Evolutionary conservation across 1,139 yeast genomes (phyloP).

Genomic region (Blastobotrys petasosporus): DNA sequence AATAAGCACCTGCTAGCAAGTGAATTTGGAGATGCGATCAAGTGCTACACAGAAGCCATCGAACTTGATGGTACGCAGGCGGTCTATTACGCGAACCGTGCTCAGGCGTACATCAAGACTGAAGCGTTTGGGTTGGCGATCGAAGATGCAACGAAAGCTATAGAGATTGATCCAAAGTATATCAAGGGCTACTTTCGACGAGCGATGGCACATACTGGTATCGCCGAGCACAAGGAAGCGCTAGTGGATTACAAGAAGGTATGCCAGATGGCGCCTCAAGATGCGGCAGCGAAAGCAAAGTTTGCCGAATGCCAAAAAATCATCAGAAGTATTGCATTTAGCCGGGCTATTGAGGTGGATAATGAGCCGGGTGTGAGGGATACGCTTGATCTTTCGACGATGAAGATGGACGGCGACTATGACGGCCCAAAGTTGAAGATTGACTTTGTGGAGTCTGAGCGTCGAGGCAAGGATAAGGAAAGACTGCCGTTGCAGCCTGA

Average conservation of each 20-base stretch:
- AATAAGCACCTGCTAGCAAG: slow-evolving; percentile 63
- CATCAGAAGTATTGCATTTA: slow-evolving; percentile 73
- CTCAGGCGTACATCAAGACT: slow-evolving; percentile 79
- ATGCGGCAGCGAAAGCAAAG: slow-evolving; percentile 59
- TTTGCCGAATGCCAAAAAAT: slow-evolving; percentile 60
- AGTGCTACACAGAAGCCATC: slow-evolving; percentile 71
- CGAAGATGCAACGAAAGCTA: slow-evolving; percentile 66
- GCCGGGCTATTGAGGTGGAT: slow-evolving; percentile 76
- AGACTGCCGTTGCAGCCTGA: slow-evolving; percentile 8
- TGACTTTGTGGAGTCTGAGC: slow-evolving; percentile 25
- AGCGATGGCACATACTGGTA: slow-evolving; percentile 76
- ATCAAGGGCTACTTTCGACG: slow-evolving; percentile 76
- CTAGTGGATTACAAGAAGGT: slow-evolving; percentile 62
- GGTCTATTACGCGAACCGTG: slow-evolving; percentile 77
- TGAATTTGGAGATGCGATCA: slow-evolving; percentile 61
- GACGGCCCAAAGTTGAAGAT: slow-evolving; percentile 57
- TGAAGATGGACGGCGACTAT: slow-evolving; percentile 54
- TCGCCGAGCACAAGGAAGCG: slow-evolving; percentile 71
- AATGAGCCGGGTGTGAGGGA: slow-evolving; percentile 43
- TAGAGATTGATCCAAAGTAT: slow-evolving; percentile 60
- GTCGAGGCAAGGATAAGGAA: slow-evolving; percentile 15
- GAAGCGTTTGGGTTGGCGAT: slow-evolving; percentile 87
- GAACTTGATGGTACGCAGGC: slow-evolving; percentile 60
- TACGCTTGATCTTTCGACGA: slow-evolving; percentile 40
- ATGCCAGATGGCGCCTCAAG: slow-evolving; percentile 59